Percentiles rank a stretch among this genome's conserved stretches.
Evolutionary conservation across 805 yeast species (phyloP).

Genomic region (Metschnikowia proteae): DNA sequence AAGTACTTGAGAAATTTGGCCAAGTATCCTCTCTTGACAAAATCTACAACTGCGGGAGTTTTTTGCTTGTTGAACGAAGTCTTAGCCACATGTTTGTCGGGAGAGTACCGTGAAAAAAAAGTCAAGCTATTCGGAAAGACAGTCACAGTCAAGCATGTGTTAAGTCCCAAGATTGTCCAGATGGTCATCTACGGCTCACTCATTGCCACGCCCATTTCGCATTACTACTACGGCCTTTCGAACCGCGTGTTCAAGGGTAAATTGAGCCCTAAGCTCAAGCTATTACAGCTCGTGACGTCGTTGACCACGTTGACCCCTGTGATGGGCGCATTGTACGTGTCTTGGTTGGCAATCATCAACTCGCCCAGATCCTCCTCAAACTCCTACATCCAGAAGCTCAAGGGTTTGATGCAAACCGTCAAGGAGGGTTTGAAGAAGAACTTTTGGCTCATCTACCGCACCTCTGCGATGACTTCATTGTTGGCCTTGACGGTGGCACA

Average conservation of each 20-base stretch:
- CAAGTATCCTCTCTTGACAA: constrained; percentile 55
- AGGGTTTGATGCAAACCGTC: constrained; percentile 21
- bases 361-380: constrained; percentile 19
- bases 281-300: constrained; percentile 49
- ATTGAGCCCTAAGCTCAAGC: constrained; percentile 34
- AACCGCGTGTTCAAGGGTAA: constrained; percentile 42
- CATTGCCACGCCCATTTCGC: constrained; percentile 57
- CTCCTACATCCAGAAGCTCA: constrained; percentile 17
- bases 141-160: constrained; percentile 34
- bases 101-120: constrained; percentile 34
- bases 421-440: constrained; percentile 37
- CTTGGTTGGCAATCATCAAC: constrained; percentile 53
- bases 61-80: constrained; percentile 57
- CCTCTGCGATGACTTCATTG: constrained; percentile 54
- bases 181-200: constrained; percentile 55
- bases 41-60: constrained; percentile 52
- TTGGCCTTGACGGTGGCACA: constrained; percentile 54
- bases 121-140: constrained; percentile 14
- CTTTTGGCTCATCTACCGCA: constrained; percentile 44
- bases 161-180: constrained; percentile 45
- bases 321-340: constrained; percentile 44
- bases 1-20: constrained; percentile 37
- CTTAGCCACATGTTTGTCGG: constrained; percentile 49
- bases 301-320: constrained; percentile 56
- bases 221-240: constrained; percentile 47